Percentiles rank a stretch among this genome's conserved stretches.
Evolutionary conservation across 2,329 filamentous ascomycete genomes (phyloP).

Genomic region (Aspergillus awamori): DNA sequence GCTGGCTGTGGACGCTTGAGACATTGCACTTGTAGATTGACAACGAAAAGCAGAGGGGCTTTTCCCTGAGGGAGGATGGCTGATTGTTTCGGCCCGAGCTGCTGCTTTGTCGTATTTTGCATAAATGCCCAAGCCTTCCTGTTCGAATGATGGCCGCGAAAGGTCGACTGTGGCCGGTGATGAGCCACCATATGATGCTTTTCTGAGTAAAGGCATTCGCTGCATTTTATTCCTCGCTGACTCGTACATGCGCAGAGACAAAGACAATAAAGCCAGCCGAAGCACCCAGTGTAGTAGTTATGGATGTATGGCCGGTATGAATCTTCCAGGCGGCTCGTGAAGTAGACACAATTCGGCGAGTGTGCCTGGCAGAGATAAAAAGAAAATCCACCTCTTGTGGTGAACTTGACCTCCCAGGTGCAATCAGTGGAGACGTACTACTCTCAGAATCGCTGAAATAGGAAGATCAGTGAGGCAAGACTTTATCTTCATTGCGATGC

Average conservation of each 20-base stretch:
- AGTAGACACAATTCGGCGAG: not conserved
- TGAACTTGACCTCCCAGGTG: not conserved
- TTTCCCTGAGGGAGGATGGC: conserved; percentile 39
- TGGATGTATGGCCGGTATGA: not conserved
- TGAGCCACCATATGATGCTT: conserved; percentile 54
- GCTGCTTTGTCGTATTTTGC: conserved; percentile 36
- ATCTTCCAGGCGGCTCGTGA: not conserved
- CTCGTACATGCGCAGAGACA: conserved; percentile 23
- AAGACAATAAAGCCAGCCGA: conserved; percentile 21
- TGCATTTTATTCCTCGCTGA: conserved; percentile 41
- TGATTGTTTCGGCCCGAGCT: conserved; percentile 43
- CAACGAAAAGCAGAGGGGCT: conserved; percentile 50
- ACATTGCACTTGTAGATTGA: conserved; percentile 58
- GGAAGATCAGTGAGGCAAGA: not conserved
- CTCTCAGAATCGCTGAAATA: not conserved
- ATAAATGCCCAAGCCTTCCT: conserved; percentile 60
- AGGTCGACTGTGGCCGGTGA: conserved; percentile 55
- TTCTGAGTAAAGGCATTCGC: conserved; percentile 60
- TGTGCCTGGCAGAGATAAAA: too few relatives aligned
- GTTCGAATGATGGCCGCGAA: conserved; percentile 58
- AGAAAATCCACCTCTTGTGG: not conserved
- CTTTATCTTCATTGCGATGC: not conserved
- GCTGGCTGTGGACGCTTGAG: conserved; percentile 54
- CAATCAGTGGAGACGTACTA: not conserved
- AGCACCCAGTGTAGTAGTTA: conserved; percentile 8